phyloP scores from a whole-genome alignment of 2,329 filamentous ascomycete genomes.

The Cytospora paraplurivora region DNA sequence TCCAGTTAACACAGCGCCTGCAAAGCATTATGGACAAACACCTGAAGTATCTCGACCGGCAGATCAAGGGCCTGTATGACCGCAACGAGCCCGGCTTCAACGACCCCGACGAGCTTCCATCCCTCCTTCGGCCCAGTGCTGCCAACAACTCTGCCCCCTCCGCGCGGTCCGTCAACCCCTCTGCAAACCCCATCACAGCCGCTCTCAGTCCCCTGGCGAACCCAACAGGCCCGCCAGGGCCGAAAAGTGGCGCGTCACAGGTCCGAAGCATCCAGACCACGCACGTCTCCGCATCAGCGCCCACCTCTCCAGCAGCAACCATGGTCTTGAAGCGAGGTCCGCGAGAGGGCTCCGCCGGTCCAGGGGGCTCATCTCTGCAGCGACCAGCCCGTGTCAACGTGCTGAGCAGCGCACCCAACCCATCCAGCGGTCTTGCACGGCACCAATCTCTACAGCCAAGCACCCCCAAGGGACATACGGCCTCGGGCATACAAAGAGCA shows the following conservation, averaged over 20 bases:
- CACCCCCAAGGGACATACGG: slow-evolving; percentile 54
- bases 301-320: slow-evolving; percentile 61
- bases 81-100: slow-evolving; percentile 62
- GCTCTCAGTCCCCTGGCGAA: slow-evolving; percentile 43
- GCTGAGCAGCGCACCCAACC: slow-evolving; percentile 50
- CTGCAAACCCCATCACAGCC: slow-evolving; percentile 42
- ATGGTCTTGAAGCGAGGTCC: slow-evolving; percentile 60
- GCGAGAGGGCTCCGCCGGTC: slow-evolving; percentile 61
- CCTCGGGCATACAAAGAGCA: slow-evolving; percentile 40
- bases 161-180: slow-evolving; percentile 47
- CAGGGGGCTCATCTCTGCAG: slow-evolving; percentile 52
- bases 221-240: slow-evolving; percentile 46
- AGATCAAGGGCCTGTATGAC: slow-evolving; percentile 64
- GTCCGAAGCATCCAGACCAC: slow-evolving; percentile 54
- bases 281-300: slow-evolving; percentile 57
- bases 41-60: slow-evolving; percentile 61
- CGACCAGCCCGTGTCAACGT: slow-evolving; percentile 53
- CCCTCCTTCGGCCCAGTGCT: slow-evolving; percentile 60
- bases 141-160: slow-evolving; percentile 51
- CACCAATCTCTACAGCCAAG: slow-evolving; percentile 66
- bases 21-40: slow-evolving; percentile 64
- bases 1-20: slow-evolving; percentile 67
- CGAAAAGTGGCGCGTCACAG: slow-evolving; percentile 48
- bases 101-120: slow-evolving; percentile 65
- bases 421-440: slow-evolving; percentile 61